Base-by-base conservation (phyloP, 331 rosid species). In the Rosa hybrid region DNA sequence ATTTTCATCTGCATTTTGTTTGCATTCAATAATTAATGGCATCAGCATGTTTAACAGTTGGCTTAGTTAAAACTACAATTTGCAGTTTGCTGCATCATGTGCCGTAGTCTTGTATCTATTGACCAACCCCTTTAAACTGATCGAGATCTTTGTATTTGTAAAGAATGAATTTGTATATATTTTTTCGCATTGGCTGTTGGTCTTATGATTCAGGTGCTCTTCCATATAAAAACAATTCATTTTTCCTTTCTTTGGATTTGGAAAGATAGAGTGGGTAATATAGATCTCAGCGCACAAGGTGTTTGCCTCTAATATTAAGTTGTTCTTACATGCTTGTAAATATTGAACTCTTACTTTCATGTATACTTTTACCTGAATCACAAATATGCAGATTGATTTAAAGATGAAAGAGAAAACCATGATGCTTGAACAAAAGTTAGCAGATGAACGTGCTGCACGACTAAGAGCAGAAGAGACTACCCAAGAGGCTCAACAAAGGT, bases 391-490 rank as follows among this genome's bases (percentile, higher is more conserved):
- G 98, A 91, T 94, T 25, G 98, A 92, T 78, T 79, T 63, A 21
- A 94, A 84, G 83, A 81, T 94, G 85, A 89, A 46, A 71, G 97
- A 89, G 81, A 84, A 91, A 62, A 92, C 92, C 53, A 13, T n/a
- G 8, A 85, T 83, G 89, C 97, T 94, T 2, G 97, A 92, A 84
- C 87, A 89, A 72, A 93, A 88, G 75, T 77, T 91, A 86, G 90
- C 88, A 1, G 94, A 91, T 51, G 98, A 94, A 83, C 94, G 91
- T 27, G 90, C 92, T 59, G 98, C 98, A 12, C 85, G 97, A 60
- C 85, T 91, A 4, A 81, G 50, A 82, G 82, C 94, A 3, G 97
- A 91, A 82, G 86, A 86, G 81, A 68, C 48, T 69, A 97, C 97
- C 9, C 86, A 34, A 62, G 8, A 25, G 27, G 94, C 94, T 79